Evolutionary conservation across 768 basidiomycete genomes (phyloP).

Genomic region (Clathrus columnatus): DNA sequence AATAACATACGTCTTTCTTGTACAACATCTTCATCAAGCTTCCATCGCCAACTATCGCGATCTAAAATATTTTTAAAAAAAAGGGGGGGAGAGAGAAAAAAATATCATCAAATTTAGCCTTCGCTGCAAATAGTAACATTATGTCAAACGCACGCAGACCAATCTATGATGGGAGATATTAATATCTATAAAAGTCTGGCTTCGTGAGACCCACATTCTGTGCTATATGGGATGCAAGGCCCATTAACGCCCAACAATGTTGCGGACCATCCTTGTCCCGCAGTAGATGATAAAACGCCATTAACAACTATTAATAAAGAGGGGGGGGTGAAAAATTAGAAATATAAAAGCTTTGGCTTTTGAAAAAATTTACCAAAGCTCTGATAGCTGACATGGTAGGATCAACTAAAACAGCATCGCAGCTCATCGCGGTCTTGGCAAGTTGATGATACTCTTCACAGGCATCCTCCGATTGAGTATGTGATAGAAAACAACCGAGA

Average conservation of each 20-base stretch:
- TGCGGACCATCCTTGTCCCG: constrained; percentile 40
- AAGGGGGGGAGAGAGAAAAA: no score
- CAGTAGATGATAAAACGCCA: constrained; percentile 43
- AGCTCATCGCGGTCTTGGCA: constrained; percentile 42
- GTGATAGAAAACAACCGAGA: constrained; percentile 56
- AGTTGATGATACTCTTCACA: constrained; percentile 58
- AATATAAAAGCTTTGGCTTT: constrained; percentile 28
- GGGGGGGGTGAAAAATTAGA: not conserved
- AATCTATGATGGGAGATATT: constrained; percentile 26
- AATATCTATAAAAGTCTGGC: constrained; percentile 6
- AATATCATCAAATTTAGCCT: no score
- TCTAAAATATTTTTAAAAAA: no score
- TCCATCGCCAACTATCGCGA: constrained; percentile 52
- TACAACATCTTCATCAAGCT: constrained; percentile 35
- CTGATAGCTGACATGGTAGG: constrained; percentile 51
- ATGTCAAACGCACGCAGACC: no score
- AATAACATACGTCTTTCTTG: constrained; percentile 49
- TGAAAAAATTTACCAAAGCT: constrained; percentile 42
- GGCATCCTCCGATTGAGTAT: constrained; percentile 35
- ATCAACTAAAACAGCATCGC: constrained; percentile 36
- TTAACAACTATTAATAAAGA: constrained; percentile 26
- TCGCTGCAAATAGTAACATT: no score
- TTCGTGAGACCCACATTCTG: constrained; percentile 40
- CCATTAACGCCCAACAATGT: constrained; percentile 48
- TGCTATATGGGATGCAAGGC: constrained; percentile 48